Conservation (phyloP, 352 stramenopile species). For the Plasmopara halstedii region DNA sequence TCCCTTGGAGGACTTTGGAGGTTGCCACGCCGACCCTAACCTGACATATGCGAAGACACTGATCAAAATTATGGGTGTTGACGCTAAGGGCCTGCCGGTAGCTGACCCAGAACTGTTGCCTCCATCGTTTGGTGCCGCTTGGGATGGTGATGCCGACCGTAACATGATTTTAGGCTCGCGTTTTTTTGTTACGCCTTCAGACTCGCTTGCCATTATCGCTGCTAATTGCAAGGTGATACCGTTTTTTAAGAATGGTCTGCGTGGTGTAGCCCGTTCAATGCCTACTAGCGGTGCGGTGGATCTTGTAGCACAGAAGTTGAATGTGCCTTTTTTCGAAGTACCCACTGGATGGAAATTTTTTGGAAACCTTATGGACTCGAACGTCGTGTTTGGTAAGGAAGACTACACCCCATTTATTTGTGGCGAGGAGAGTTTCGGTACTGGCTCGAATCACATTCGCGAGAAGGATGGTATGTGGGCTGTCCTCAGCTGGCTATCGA, state of each 20-base stretch:
- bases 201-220: constrained; percentile 97
- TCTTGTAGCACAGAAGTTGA: constrained; percentile 93
- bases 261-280: constrained; percentile 97
- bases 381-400: constrained; percentile 92
- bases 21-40: constrained; percentile 98
- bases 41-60: constrained; percentile 96
- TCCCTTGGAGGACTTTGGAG: constrained; percentile 96
- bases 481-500: constrained; percentile 97
- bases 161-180: constrained; percentile 98
- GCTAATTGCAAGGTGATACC: constrained; percentile 96
- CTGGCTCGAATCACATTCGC: constrained; percentile 97
- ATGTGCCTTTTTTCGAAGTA: constrained; percentile 95
- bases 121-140: constrained; percentile 90
- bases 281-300: constrained; percentile 96
- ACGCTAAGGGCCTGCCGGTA: constrained; percentile 69
- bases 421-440: constrained; percentile 98
- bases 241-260: constrained; percentile 93
- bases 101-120: constrained; percentile 67
- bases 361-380: constrained; percentile 99
- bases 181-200: constrained; percentile 98
- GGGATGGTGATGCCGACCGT: constrained; percentile 97
- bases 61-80: constrained; percentile 94
- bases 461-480: constrained; percentile 99
- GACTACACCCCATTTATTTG: constrained; percentile 99
- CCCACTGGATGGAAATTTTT: constrained; percentile 99